Conservation (phyloP, 2,329 filamentous ascomycete genomes). For the Aspergillus sp. region DNA sequence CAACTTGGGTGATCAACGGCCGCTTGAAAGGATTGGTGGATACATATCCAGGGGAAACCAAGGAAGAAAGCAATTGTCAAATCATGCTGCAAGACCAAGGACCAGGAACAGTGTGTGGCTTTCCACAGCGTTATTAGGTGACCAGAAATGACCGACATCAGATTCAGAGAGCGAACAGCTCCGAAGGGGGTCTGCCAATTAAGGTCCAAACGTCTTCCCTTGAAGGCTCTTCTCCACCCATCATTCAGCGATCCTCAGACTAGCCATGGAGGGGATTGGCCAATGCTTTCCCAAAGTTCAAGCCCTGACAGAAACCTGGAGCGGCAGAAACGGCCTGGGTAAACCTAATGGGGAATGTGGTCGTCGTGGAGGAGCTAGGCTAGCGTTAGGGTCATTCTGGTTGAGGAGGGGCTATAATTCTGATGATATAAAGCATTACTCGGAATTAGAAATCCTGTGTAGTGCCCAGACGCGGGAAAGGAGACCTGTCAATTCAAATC, state of each 20-base stretch:
- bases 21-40: slow-evolving; percentile 5
- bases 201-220: slow-evolving; percentile 18
- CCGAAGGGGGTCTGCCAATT: slow-evolving; percentile 9
- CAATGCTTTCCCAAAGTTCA: slow-evolving; percentile 30
- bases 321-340: slow-evolving; percentile 31
- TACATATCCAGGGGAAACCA: slow-evolving; percentile 9
- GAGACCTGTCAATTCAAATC: slow-evolving; percentile 6
- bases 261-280: slow-evolving; percentile 21
- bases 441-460: slow-evolving; percentile 15
- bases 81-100: background rate
- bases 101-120: background rate
- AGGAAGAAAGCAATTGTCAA: slow-evolving; percentile 16
- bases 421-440: background rate
- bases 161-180: slow-evolving; percentile 14
- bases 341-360: slow-evolving; percentile 19
- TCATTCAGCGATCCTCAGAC: slow-evolving; percentile 21
- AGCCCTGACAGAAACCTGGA: slow-evolving; percentile 33
- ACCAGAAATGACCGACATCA: slow-evolving; percentile 4
- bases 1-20: slow-evolving; percentile 12
- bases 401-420: background rate
- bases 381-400: slow-evolving; percentile 5
- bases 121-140: background rate
- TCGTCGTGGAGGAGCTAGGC: slow-evolving; percentile 2
- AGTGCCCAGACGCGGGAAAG: background rate
- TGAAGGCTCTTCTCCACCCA: slow-evolving; percentile 1